Evolutionary conservation across 1,284 basidiomycete genomes (phyloP).

Genomic region (Kalmanozyma brasiliensis): DNA sequence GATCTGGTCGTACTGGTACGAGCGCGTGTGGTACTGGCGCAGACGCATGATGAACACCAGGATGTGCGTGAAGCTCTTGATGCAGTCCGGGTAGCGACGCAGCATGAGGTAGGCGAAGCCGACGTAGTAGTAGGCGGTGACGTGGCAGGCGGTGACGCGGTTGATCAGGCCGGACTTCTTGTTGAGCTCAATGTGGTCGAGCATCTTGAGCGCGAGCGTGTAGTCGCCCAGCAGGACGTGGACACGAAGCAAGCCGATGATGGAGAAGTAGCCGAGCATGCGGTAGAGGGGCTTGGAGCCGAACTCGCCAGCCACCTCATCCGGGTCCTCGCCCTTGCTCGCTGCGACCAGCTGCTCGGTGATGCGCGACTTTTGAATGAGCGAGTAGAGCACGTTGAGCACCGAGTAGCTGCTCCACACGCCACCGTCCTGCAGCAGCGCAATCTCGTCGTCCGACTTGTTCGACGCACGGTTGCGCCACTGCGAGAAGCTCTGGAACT

Average conservation of each 20-base stretch:
- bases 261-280: constrained; percentile 93
- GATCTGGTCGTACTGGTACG: constrained; percentile 97
- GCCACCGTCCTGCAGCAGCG: constrained; percentile 63
- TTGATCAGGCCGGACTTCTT: constrained; percentile 62
- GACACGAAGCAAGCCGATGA: constrained; percentile 92
- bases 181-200: constrained; percentile 84
- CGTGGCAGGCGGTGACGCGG: constrained; percentile 71
- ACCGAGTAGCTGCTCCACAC: constrained; percentile 97
- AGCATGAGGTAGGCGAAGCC: constrained; percentile 97
- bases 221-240: constrained; percentile 96
- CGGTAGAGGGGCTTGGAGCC: constrained; percentile 89
- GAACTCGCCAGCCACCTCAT: constrained; percentile 87
- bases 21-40: constrained; percentile 88
- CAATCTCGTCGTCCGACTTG: constrained; percentile 85
- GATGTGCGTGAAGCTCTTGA: constrained; percentile 89
- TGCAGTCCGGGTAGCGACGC: constrained; percentile 91
- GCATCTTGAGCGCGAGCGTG: constrained; percentile 90
- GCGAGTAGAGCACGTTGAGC: constrained; percentile 94
- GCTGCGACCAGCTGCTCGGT: constrained; percentile 90
- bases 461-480: constrained; percentile 81
- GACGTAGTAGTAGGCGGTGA: constrained; percentile 92
- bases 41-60: constrained; percentile 74
- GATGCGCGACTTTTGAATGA: constrained; percentile 95
- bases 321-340: constrained; percentile 80
- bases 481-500: constrained; percentile 92